Percentiles rank a stretch among this genome's conserved stretches.
Conservation (phyloP, 1,139 yeast species). For the Sugiyamaella paludigena region DNA sequence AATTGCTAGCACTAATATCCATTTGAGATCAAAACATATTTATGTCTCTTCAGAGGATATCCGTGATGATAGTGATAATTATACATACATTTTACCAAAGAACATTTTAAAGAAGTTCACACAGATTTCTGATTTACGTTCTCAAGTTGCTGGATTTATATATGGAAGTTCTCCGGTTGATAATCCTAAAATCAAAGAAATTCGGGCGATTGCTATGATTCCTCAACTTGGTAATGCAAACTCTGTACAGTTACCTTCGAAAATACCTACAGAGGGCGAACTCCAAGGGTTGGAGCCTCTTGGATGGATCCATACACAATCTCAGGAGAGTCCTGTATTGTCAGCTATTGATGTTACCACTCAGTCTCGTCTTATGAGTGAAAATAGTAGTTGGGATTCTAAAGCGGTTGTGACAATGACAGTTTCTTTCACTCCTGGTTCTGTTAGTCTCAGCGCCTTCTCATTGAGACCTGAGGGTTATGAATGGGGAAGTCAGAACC, state of each 20-base stretch:
- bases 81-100: conserved; percentile 76
- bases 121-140: conserved; percentile 74
- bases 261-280: conserved; percentile 41
- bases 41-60: conserved; percentile 62
- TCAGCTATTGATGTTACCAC: conserved; percentile 71
- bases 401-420: conserved; percentile 53
- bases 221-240: conserved; percentile 84
- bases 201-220: conserved; percentile 69
- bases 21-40: conserved; percentile 72
- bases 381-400: conserved; percentile 39
- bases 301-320: conserved; percentile 61
- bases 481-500: conserved; percentile 72
- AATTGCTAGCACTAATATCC: conserved; percentile 69
- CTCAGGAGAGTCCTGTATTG: conserved; percentile 58
- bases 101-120: conserved; percentile 75
- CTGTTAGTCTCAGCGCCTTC: conserved; percentile 71
- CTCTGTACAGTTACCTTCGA: conserved; percentile 58
- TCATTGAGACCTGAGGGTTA: conserved; percentile 62
- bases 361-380: conserved; percentile 47
- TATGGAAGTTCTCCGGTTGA: conserved; percentile 77
- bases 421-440: conserved; percentile 79
- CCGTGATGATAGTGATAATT: conserved; percentile 53
- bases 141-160: conserved; percentile 78
- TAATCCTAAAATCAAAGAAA: conserved; percentile 71
- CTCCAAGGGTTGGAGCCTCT: conserved; percentile 40